phyloP scores from a whole-genome alignment of 164 flowering plant species.

The Houttuynia cordata region DNA sequence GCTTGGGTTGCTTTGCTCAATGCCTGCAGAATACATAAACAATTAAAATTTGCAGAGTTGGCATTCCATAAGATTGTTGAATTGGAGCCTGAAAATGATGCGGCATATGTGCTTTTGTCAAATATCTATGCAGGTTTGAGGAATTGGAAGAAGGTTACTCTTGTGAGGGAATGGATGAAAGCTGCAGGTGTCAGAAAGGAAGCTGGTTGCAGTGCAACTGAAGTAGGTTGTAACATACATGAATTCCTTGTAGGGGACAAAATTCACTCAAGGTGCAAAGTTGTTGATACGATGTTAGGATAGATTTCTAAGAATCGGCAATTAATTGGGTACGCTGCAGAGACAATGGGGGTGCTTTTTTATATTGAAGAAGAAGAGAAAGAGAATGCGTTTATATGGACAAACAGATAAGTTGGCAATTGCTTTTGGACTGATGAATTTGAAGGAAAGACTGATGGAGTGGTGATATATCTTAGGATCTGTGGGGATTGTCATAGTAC shows the following conservation, averaged over 20 bases:
- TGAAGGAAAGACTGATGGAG: background rate
- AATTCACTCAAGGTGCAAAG: constrained; percentile 28
- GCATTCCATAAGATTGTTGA: constrained; percentile 35
- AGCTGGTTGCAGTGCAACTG: constrained; percentile 61
- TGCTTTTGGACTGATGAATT: constrained; percentile 36
- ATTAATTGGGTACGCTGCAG: constrained; percentile 31
- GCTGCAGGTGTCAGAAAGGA: constrained; percentile 28
- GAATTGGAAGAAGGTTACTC: constrained; percentile 30
- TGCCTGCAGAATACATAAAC: constrained; percentile 36
- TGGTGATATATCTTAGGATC: too few relatives aligned
- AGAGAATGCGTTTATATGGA: constrained; percentile 27
- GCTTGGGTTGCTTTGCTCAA: constrained; percentile 55
- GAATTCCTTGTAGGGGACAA: constrained; percentile 42
- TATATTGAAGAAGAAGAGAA: constrained; percentile 44
- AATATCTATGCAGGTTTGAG: constrained; percentile 35
- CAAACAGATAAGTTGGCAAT: constrained; percentile 45
- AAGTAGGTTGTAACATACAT: constrained; percentile 41
- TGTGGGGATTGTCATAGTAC: too few relatives aligned
- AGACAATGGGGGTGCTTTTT: constrained; percentile 31
- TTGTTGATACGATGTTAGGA: constrained; percentile 24
- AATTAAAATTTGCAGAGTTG: constrained; percentile 32
- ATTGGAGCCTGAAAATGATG: constrained; percentile 32
- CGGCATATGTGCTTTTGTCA: constrained; percentile 42
- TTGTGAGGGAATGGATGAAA: constrained; percentile 33
- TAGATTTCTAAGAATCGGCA: constrained; percentile 30